phyloP scores from a whole-genome alignment of 495 filamentous ascomycete genomes.

The Trypethelium eluteriae region DNA sequence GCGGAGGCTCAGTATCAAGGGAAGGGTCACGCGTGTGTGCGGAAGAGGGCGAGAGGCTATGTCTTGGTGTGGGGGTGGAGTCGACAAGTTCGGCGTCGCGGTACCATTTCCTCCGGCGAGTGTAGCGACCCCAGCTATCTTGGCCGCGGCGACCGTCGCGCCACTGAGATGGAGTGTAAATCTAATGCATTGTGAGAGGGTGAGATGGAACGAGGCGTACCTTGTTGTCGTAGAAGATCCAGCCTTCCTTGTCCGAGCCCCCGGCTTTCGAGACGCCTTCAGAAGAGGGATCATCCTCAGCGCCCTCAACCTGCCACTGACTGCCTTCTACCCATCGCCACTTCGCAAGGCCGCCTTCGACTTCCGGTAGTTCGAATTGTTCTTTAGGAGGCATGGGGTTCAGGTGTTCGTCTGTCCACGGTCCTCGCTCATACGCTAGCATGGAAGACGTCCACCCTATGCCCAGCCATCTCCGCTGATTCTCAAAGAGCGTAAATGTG shows the following conservation, averaged over 20 bases:
- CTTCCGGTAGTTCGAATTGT: conserved; percentile 78
- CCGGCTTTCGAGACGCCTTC: conserved; percentile 33
- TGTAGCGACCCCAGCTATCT: conserved; percentile 94
- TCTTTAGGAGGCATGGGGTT: conserved; percentile 70
- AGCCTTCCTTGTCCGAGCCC: conserved; percentile 61
- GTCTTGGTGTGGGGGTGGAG: conserved; percentile 38
- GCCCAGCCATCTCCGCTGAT: conserved; percentile 91
- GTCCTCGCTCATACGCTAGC: conserved; percentile 75
- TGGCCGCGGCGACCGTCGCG: conserved; percentile 78
- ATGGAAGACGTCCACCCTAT: conserved; percentile 90
- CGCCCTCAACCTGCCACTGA: conserved; percentile 83
- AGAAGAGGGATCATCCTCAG: conserved; percentile 46
- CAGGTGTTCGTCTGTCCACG: conserved; percentile 95
- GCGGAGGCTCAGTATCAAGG: not conserved
- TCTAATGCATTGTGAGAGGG: conserved; percentile 3
- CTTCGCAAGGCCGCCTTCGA: conserved; percentile 66
- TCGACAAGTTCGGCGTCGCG: conserved; percentile 94
- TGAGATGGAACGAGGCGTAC: conserved; percentile 36
- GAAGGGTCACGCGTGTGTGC: not conserved
- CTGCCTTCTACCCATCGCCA: conserved; percentile 86
- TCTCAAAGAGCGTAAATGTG: conserved; percentile 93
- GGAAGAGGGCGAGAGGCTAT: conserved; percentile 38
- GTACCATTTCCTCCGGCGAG: conserved; percentile 88
- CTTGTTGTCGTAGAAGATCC: conserved; percentile 99
- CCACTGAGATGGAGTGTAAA: conserved; percentile 55